Evolutionary conservation across 1,139 yeast species (phyloP), one percentile per base, ranked within the genome.

Genomic region (Hanseniaspora sp.): DNA sequence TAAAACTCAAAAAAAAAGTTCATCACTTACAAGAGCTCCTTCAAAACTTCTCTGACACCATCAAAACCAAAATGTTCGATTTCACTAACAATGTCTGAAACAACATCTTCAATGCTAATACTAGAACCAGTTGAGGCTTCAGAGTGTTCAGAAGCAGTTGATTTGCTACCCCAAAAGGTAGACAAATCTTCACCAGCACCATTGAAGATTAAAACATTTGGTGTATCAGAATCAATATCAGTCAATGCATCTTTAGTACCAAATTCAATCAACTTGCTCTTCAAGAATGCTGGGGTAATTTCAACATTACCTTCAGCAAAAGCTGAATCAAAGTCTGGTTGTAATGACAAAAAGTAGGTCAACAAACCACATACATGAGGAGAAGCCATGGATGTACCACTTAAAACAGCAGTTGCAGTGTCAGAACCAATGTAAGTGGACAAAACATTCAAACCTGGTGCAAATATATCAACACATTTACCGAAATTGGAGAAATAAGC

Each of bases 361-460:
- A 83, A 75, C 69, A 92, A 77, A 62, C 98, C 98, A 59, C 88
- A 84, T 68, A 92, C 84, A 68, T 92, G 97, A 54, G 98, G 98
- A 47, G 97, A 86, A 38, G 98, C 98, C 98, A 92, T 92, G 23
- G 98, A 92, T 23, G 98, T 92, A 72, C 98, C 98, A 42, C 96
- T 87, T 71, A 92, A 77, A 53, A 92, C 81, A 58, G 95, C 95
- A 61, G 95, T 83, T 49, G 94, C 88, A 56, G 77, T 70, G 60
- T 81, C 80, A 41, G 95, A 83, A 52, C 95, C 95, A 69, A 86
- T 88, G 73, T 88, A 92, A 55, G 95, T 84, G 35, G 92, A 83
- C 64, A 83, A 74, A 60, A 86, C 78, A 69, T 84, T 82, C 69
- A 83, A 77, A 66, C 95, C 95, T 33, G 95, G 95, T 37, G 87